Evolutionary conservation across 2,329 filamentous ascomycete species (phyloP), one percentile per base, ranked within the genome.

Genomic region (Diaporthe sp.): DNA sequence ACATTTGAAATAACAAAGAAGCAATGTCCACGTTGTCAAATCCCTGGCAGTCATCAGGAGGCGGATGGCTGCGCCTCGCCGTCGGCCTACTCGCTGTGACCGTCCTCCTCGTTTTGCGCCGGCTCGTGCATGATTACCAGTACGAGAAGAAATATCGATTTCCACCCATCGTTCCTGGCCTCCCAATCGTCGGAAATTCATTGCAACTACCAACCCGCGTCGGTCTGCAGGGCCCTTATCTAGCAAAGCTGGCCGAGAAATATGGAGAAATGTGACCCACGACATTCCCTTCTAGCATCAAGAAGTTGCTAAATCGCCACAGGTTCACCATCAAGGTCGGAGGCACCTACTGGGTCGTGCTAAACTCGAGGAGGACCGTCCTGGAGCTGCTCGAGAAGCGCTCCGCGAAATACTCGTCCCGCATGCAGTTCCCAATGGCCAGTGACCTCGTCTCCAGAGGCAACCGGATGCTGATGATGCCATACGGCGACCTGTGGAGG

Each of bases 401-500:
- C 2, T 34, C 53, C 0, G 28, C 28, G 53, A 34, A 57, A 22
- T 57, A 57, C 28, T 57, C 53, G 9, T 57, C 53, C 28, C 53
- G 53, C 6, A 57, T 57, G 53, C 53, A 22, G 9, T 57, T 57
- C 28, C 53, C 53, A 10, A 57, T 57, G 53, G 53, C 53, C 13
- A 57, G 17, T 10, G 74, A 62, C 28, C 72, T 83, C 61, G 79
- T 82, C 75, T 81, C 80, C 9, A 77, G 81, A 10, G 79, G 77
- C 8, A 78, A 75, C 22, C 78, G 82, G 22, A 80, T 83, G 17
- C 78, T 83, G 5, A 61, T 83, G 12, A 81, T 81, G 79, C 80
- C 79, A 31, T 82, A 83, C 70, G 77, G 76, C 28, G 77, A 80
- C 22, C 71, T 76, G 28, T 83, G 82, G 82, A 77, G 81, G 13